These are phyloP conservation scores for Fusarium domesticum DNA, from an alignment of 2,329 filamentous ascomycete species.

Conservation along the genomic window DNA sequence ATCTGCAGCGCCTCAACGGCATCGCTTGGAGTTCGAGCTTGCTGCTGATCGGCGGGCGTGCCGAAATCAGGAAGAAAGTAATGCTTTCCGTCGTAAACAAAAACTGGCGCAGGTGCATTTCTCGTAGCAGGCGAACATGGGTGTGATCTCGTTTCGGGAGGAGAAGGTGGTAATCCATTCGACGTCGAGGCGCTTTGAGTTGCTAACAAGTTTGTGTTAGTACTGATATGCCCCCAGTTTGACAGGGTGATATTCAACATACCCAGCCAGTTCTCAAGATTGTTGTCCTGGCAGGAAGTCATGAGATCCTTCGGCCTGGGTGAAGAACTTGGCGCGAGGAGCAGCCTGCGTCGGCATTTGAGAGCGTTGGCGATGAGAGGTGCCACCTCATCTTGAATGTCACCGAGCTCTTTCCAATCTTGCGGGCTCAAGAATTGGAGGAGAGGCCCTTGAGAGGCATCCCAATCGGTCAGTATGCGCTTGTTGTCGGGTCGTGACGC, in stretches of 20 bases:
- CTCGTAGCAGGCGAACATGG: slow-evolving; percentile 17
- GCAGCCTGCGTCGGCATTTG: slow-evolving; percentile 29
- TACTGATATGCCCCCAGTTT: neutral
- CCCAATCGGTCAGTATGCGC: slow-evolving; percentile 33
- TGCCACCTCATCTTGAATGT: slow-evolving; percentile 30
- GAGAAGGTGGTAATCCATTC: slow-evolving; percentile 30
- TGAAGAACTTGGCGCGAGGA: slow-evolving; percentile 19
- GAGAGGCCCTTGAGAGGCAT: slow-evolving; percentile 25
- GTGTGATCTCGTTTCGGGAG: slow-evolving; percentile 23
- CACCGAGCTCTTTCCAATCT: slow-evolving; percentile 31
- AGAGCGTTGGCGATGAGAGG: slow-evolving; percentile 34
- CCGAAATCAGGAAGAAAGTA: slow-evolving; percentile 23
- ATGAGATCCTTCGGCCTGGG: slow-evolving; percentile 27
- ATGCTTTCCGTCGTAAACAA: slow-evolving; percentile 23
- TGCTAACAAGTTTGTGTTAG: slow-evolving; percentile 25
- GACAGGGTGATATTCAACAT: slow-evolving; percentile 7
- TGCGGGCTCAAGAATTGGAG: slow-evolving; percentile 26
- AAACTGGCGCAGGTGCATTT: slow-evolving; percentile 17
- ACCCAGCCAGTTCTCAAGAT: slow-evolving; percentile 40
- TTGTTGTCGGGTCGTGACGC: slow-evolving; percentile 29
- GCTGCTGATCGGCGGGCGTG: slow-evolving; percentile 1
- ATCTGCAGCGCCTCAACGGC: slow-evolving; percentile 29
- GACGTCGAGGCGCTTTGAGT: slow-evolving; percentile 27
- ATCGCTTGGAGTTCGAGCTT: slow-evolving; percentile 7
- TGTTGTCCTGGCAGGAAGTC: slow-evolving; percentile 25